A percentile compares a stretch with the other conserved stretches of the same genome.
These are phyloP conservation scores for Phycomyces blakesleeanus DNA, from an alignment of 192 early-diverging fungal genomes.

Conservation along the genomic window DNA sequence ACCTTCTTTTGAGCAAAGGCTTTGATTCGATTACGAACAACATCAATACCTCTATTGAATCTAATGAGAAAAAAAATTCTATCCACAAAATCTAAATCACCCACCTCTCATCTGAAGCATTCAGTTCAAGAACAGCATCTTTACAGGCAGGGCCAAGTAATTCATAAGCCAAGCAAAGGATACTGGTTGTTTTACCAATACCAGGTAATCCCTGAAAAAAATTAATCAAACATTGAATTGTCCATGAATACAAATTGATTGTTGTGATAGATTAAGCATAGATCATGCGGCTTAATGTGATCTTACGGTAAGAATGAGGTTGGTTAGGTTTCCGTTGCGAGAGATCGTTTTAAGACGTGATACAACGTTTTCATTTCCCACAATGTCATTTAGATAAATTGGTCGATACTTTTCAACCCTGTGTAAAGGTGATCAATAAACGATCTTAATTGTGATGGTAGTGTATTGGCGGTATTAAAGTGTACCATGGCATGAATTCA, in stretches of 20 bases:
- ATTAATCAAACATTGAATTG: neutral
- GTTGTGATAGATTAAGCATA: neutral
- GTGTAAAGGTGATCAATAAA: neutral
- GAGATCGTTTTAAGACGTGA: constrained; percentile 81
- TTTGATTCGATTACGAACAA: constrained; percentile 95
- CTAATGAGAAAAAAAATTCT: neutral
- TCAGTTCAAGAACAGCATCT: constrained; percentile 94
- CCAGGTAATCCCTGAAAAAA: constrained; percentile 76
- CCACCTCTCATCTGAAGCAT: constrained; percentile 97
- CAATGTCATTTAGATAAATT: constrained; percentile 77
- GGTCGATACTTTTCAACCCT: constrained; percentile 97
- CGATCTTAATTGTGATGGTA: neutral
- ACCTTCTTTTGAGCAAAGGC: constrained; percentile 99
- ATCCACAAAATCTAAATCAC: neutral
- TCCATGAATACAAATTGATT: too few relatives aligned
- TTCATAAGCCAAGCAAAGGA: constrained; percentile 88
- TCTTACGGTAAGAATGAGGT: constrained; percentile 84
- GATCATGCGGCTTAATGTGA: too few relatives aligned
- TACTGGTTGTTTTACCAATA: constrained; percentile 97
- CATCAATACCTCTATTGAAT: constrained; percentile 82
- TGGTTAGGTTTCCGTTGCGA: constrained; percentile 90
- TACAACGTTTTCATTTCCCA: constrained; percentile 93
- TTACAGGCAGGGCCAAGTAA: constrained; percentile 81
- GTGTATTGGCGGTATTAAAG: too few relatives aligned
- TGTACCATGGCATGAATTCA: neutral